A percentile compares a stretch with the other conserved stretches of the same genome.
Evolutionary conservation across 2,329 filamentous ascomycete species (phyloP).

Genomic region (Exophiala xenobiotica): DNA sequence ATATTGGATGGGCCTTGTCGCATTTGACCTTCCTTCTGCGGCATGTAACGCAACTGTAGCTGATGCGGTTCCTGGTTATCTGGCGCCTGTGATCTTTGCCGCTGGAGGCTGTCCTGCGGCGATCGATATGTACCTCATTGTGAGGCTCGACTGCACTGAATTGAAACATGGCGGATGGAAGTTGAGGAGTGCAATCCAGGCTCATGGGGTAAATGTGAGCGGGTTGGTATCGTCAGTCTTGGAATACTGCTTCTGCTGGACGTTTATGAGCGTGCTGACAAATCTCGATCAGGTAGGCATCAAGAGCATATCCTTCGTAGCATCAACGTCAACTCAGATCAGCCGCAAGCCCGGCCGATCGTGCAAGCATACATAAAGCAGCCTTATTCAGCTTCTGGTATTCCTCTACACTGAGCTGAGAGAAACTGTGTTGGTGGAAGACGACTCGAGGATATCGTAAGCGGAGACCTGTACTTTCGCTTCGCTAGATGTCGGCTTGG

Average conservation of each 20-base stretch:
- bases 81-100: slow-evolving; percentile 34
- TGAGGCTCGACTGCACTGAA: slow-evolving; percentile 7
- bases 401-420: no score
- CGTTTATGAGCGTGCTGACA: slow-evolving; percentile 4
- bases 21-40: slow-evolving; percentile 50
- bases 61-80: slow-evolving; percentile 49
- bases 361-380: no score
- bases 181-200: not conserved
- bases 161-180: slow-evolving; percentile 11
- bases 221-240: no score
- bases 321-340: no score
- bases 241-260: no score
- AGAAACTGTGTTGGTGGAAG: no score
- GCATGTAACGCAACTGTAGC: slow-evolving; percentile 49
- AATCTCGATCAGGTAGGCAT: not conserved
- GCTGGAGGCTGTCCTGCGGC: not conserved
- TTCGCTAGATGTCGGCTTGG: no score
- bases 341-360: no score
- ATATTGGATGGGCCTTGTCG: slow-evolving; percentile 47
- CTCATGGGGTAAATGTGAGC: not conserved
- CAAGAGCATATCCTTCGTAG: not conserved
- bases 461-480: no score
- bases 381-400: no score
- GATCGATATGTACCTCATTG: not conserved
- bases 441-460: no score